These are phyloP conservation scores for Wilhelminamyces savonicus DNA, from an alignment of 805 yeast genomes.

Conservation along the genomic window DNA sequence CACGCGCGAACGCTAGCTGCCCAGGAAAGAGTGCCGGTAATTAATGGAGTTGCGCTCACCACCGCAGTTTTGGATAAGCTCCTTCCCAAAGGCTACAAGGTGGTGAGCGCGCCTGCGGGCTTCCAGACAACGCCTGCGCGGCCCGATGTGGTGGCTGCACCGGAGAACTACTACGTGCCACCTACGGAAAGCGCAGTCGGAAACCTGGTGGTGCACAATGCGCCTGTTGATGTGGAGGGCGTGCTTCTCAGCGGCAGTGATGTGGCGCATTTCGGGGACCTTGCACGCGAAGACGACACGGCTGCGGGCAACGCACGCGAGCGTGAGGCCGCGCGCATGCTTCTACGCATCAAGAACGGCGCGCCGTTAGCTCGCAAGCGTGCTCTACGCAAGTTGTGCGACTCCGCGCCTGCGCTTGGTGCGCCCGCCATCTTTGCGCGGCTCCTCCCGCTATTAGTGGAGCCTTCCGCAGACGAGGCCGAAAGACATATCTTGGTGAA, in stretches of 20 bases:
- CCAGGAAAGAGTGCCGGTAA: slow-evolving; percentile 19
- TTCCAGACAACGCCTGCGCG: too few species aligned
- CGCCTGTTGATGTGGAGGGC: slow-evolving; percentile 60
- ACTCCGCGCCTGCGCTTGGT: slow-evolving; percentile 59
- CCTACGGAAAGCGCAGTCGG: slow-evolving; percentile 32
- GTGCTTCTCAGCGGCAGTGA: slow-evolving; percentile 69
- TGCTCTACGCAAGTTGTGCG: slow-evolving; percentile 62
- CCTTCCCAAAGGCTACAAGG: slow-evolving; percentile 47
- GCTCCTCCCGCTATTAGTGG: slow-evolving; percentile 71
- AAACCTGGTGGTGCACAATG: slow-evolving; percentile 31
- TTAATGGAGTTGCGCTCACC: slow-evolving; percentile 31
- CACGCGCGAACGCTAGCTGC: slow-evolving; percentile 18
- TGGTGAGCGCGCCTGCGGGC: slow-evolving; percentile 37
- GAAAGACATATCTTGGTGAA: slow-evolving; percentile 82
- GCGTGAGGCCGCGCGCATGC: slow-evolving; percentile 50
- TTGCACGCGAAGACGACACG: slow-evolving; percentile 31
- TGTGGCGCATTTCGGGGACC: slow-evolving; percentile 60
- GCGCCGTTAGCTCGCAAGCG: slow-evolving; percentile 58
- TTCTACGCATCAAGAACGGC: slow-evolving; percentile 76
- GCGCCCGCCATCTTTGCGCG: slow-evolving; percentile 62
- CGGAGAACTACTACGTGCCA: slow-evolving; percentile 44
- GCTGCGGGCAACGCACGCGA: slow-evolving; percentile 50
- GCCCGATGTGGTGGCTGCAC: slow-evolving; percentile 28
- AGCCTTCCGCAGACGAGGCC: slow-evolving; percentile 65
- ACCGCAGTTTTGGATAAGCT: slow-evolving; percentile 42